phyloP scores from a whole-genome alignment of 257 asterid species.

The Salvia splendens region DNA sequence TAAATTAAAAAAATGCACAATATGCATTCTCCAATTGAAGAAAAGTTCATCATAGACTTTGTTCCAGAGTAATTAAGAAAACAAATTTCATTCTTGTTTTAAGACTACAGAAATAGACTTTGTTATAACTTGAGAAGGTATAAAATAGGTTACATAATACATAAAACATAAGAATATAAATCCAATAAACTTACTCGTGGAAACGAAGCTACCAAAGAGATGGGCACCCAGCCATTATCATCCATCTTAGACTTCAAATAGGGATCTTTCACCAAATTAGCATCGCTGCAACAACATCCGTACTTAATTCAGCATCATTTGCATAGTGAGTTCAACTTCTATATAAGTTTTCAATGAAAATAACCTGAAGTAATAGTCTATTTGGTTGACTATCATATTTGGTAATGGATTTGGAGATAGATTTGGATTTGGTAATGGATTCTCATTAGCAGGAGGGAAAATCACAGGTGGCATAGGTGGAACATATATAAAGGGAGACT shows the following conservation, averaged over 20 bases:
- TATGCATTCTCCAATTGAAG: too few relatives aligned
- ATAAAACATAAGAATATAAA: not conserved
- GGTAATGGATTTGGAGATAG: slow-evolving; percentile 32
- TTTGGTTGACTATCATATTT: slow-evolving; percentile 57
- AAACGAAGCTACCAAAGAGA: slow-evolving; percentile 62
- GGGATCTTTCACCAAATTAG: slow-evolving; percentile 68
- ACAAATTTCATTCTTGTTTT: too few relatives aligned
- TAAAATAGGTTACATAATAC: not conserved
- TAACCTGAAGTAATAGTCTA: slow-evolving; percentile 90
- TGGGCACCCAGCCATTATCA: slow-evolving; percentile 82
- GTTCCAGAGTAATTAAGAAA: too few relatives aligned
- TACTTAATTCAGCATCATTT: slow-evolving; percentile 22
- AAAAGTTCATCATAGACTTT: too few relatives aligned
- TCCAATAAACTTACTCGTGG: slow-evolving; percentile 64
- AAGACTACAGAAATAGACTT: not conserved
- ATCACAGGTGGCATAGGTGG: slow-evolving; percentile 52
- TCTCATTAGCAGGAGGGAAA: slow-evolving; percentile 44
- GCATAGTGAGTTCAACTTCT: not conserved
- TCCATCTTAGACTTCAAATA: slow-evolving; percentile 75
- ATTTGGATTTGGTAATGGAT: slow-evolving; percentile 36
- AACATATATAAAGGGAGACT: slow-evolving; percentile 45
- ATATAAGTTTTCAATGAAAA: slow-evolving; percentile 8
- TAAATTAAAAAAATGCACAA: too few relatives aligned
- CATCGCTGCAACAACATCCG: slow-evolving; percentile 54
- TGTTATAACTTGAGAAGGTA: not conserved